Percentiles rank a stretch among this genome's conserved stretches.
Conservation (phyloP, 2,329 filamentous ascomycete species). For the Microsporum canis region DNA sequence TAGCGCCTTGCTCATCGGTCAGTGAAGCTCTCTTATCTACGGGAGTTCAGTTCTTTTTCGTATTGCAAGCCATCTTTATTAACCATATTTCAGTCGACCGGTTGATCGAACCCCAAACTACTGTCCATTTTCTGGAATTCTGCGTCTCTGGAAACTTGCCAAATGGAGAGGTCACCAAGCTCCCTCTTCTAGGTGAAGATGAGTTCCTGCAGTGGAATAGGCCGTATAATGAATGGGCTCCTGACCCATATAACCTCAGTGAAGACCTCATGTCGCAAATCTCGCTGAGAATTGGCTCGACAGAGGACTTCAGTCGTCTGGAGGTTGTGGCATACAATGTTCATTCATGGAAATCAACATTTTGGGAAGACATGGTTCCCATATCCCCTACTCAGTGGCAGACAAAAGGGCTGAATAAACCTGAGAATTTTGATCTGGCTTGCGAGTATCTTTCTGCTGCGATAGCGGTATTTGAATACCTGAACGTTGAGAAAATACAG, state of each 20-base stretch:
- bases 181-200: slow-evolving; percentile 6
- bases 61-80: not conserved
- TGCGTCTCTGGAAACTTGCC: slow-evolving; percentile 10
- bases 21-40: not conserved
- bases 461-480: slow-evolving; percentile 18
- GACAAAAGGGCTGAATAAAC: slow-evolving; percentile 15
- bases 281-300: slow-evolving; percentile 13
- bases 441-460: slow-evolving; percentile 18
- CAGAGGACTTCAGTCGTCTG: slow-evolving; percentile 11
- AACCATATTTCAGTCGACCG: slow-evolving; percentile 17
- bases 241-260: not conserved
- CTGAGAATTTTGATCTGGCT: slow-evolving; percentile 17
- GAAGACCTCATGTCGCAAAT: slow-evolving; percentile 6
- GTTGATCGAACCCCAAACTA: slow-evolving; percentile 20
- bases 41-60: too few relatives aligned
- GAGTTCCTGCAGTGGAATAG: slow-evolving; percentile 8
- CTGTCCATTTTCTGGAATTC: slow-evolving; percentile 16
- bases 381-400: slow-evolving; percentile 19
- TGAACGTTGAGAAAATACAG: slow-evolving; percentile 13
- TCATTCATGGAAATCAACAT: slow-evolving; percentile 17
- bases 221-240: not conserved
- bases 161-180: slow-evolving; percentile 13
- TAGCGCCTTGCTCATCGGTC: not conserved
- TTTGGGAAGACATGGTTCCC: slow-evolving; percentile 21
- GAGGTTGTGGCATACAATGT: slow-evolving; percentile 18